phyloP scores from a whole-genome alignment of 345 rosid species.

The Microcos paniculata region DNA sequence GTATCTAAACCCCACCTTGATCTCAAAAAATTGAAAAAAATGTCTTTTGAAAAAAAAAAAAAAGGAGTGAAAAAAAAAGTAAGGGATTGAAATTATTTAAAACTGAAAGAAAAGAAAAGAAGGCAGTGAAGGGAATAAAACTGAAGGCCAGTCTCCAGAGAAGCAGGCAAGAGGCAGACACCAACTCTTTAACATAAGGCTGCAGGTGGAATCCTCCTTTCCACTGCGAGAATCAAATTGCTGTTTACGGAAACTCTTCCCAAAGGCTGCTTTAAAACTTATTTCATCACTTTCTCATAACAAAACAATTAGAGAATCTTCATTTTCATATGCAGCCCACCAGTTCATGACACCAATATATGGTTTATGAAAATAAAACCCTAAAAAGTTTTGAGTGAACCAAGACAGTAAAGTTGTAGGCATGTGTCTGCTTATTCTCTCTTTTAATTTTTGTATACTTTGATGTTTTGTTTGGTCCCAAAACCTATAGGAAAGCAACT shows the following conservation, averaged over 20 bases:
- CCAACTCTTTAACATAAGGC: conserved; percentile 28
- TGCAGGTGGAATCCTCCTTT: conserved; percentile 36
- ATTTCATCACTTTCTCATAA: conserved; percentile 30
- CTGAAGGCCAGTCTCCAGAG: conserved; percentile 11
- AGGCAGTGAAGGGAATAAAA: conserved; percentile 11
- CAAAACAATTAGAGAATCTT: conserved; percentile 27
- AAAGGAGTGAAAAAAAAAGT: background rate
- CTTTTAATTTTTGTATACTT: background rate
- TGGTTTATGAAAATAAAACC: conserved; percentile 9
- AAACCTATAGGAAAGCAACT: background rate
- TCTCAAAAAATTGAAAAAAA: background rate
- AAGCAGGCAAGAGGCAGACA: conserved; percentile 14
- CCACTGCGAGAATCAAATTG: conserved; percentile 33
- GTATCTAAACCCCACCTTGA: background rate
- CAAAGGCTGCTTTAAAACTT: conserved; percentile 30
- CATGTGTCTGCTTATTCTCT: background rate
- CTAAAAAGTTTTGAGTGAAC: conserved; percentile 19
- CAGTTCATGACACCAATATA: background rate
- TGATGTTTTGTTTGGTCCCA: background rate
- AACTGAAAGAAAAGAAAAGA: background rate
- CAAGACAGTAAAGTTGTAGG: conserved; percentile 16
- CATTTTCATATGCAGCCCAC: conserved; percentile 22
- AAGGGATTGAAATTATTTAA: background rate
- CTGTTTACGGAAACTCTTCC: conserved; percentile 30
- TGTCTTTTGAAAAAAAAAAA: background rate